Evolutionary conservation across 108 stramenopile species (phyloP), one percentile per base, ranked within the genome.

Genomic region (Epithemia pelagica): DNA sequence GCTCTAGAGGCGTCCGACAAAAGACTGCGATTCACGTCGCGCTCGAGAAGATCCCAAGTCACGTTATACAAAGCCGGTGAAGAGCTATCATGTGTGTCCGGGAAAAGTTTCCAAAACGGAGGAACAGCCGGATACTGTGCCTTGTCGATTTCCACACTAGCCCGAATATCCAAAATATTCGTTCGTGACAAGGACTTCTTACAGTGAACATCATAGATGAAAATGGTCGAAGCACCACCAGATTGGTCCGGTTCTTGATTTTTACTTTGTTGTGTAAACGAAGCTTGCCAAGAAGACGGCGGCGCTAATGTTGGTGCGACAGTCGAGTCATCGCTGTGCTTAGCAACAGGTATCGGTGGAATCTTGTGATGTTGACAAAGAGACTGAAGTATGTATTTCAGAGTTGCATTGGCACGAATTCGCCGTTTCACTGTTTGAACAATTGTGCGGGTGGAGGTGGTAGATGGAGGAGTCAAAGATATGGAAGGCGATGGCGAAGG

Each of bases 361-460:
- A 58, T 23, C 57, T 7, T 23, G 23, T 58, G 23, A 27, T 27
- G 57, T 27, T 58, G 57, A 23, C 26, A 27, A 23, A 58, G 57
- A 23, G 57, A 58, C 15, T 59, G 54, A 24, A 91, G 65, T 7
- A 88, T 64, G 28, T 71, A 61, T 25, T 70, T 61, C 21, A 92
- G 67, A 2, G 81, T 80, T 21, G 68, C 68, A 30, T 76, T 70
- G 19, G 86, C 77, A 32, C 84, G 82, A 21, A 92, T 69, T 28
- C 88, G 76, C 15, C 81, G 82, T 18, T 73, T 33, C 53, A 92
- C 29, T 27, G 78, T 72, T 46, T 68, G 63, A 18, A 89, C 46
- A 25, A 92, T 71, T 20, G 81, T 80, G n/a, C 76, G 79, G 27
- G 84, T 81, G 32, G 75, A 79, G 32, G 74, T 54, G 52, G 79